Base-by-base conservation (phyloP, 2,329 filamentous ascomycete genomes). In the Curvularia sp. region DNA sequence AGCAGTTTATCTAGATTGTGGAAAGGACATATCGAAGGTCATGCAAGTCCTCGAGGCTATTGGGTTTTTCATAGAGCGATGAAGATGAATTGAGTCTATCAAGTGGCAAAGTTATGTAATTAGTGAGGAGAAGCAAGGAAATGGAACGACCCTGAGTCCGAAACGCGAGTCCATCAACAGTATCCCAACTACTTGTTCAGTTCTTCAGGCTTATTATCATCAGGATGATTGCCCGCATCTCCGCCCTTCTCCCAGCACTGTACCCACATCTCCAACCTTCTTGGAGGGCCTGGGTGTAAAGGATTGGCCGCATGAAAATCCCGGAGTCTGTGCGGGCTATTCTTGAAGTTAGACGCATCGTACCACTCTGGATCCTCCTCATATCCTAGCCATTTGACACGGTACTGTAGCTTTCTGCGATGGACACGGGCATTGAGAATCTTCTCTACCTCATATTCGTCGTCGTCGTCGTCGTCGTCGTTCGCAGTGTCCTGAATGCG, bases 241-340 rank as follows among this genome's bases (percentile, higher is more conserved):
- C 55, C 61, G n/a, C 58, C 61, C 43, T 61, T 48, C 43, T 66
- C 52, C 59, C 55, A 66, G 46, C 58, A 62, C 47, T 57, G 13
- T 50, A 55, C 28, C 57, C 50, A 64, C 13, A 26, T 10, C 24
- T 55, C 52, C 26, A 65, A 47, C 57, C 53, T 55, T 60, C 26
- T 47, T 47, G 31, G 60, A 41, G 60, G 57, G 31, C 60, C 58
- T 22, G 33, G 55, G 35, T 39, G 35, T 38, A 42, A 18, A 18
- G 18, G 35, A 18, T 65, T 59, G 33, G 49, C 54, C 26, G 4
- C 18, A 31, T 65, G 49, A 57, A 63, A 63, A 26, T 54, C 50
- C 30, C 24, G 38, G 31, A 63, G 60, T 24, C 18, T 53, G 31
- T 28, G 9, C 24, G n/a, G 52, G 43, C 18, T 18, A 18, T 18